Evolutionary conservation across 495 filamentous ascomycete genomes (phyloP).

Genomic region (Neurospora tetrasperma): DNA sequence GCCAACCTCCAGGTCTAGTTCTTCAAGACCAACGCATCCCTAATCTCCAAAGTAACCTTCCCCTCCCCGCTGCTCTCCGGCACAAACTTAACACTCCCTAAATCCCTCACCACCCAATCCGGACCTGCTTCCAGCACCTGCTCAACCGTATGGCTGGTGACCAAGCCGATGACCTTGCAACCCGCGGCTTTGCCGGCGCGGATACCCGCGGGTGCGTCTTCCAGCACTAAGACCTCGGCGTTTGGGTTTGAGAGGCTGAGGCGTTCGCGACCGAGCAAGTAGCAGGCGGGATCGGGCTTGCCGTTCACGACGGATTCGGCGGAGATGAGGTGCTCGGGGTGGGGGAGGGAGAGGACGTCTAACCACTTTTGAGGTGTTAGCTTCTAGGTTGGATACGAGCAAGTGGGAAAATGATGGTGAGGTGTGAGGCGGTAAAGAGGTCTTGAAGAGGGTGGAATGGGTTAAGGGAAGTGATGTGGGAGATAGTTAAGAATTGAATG

Average conservation of each 20-base stretch:
- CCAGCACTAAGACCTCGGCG: slow-evolving; percentile 61
- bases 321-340: slow-evolving; percentile 63
- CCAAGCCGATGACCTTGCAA: slow-evolving; percentile 78
- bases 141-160: slow-evolving; percentile 70
- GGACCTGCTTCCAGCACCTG: slow-evolving; percentile 63
- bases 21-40: slow-evolving; percentile 23
- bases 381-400: no score
- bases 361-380: slow-evolving; percentile 48
- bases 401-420: no score
- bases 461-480: no score
- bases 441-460: background rate
- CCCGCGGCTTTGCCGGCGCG: slow-evolving; percentile 78
- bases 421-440: no score
- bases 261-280: slow-evolving; percentile 56
- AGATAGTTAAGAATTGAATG: no score
- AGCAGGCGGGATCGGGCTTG: slow-evolving; percentile 85
- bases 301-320: slow-evolving; percentile 80
- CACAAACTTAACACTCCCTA: slow-evolving; percentile 58
- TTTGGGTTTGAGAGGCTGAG: slow-evolving; percentile 40
- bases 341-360: slow-evolving; percentile 60
- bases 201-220: slow-evolving; percentile 92
- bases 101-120: slow-evolving; percentile 80
- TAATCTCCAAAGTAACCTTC: slow-evolving; percentile 44
- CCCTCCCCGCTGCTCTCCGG: slow-evolving; percentile 23
- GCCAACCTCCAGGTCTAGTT: background rate